Percentiles rank a stretch among this genome's conserved stretches.
Conservation (phyloP, 805 yeast species). For the Candida bentonensis region DNA sequence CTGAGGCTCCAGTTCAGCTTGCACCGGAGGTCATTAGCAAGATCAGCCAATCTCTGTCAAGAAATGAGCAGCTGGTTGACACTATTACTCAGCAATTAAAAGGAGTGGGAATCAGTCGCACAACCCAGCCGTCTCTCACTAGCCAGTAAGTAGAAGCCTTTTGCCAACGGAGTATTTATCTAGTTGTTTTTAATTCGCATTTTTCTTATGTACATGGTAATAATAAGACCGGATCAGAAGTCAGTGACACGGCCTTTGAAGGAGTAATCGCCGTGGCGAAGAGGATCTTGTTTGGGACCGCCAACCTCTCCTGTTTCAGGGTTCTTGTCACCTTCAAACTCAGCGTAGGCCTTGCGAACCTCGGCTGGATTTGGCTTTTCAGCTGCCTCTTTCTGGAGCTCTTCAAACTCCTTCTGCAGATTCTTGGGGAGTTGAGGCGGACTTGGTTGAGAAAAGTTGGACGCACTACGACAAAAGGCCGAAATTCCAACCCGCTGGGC, state of each 20-base stretch:
- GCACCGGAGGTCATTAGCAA: slow-evolving; percentile 6
- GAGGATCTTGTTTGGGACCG: slow-evolving; percentile 96
- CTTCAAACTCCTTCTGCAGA: slow-evolving; percentile 86
- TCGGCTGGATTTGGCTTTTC: slow-evolving; percentile 54
- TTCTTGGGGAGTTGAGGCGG: slow-evolving; percentile 71
- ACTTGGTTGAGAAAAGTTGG: slow-evolving; percentile 21
- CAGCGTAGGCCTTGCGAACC: slow-evolving; percentile 69
- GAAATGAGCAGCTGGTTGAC: neutral
- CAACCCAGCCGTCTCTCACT: neutral
- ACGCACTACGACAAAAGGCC: no score
- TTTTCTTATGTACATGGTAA: neutral
- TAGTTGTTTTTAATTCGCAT: neutral
- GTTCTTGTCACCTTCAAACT: slow-evolving; percentile 86
- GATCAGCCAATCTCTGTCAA: slow-evolving; percentile 5
- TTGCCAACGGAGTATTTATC: neutral
- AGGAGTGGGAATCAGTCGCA: neutral
- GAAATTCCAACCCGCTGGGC: no score
- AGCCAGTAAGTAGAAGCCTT: neutral
- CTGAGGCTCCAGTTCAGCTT: slow-evolving; percentile 3
- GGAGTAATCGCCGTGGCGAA: slow-evolving; percentile 83
- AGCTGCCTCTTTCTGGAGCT: slow-evolving; percentile 62
- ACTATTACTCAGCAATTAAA: neutral
- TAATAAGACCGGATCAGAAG: slow-evolving; percentile 32
- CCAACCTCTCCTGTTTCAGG: slow-evolving; percentile 92
- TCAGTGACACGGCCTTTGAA: slow-evolving; percentile 95